Evolutionary conservation across 441 rosid species (phyloP).

Genomic region (Aleurites moluccanus): DNA sequence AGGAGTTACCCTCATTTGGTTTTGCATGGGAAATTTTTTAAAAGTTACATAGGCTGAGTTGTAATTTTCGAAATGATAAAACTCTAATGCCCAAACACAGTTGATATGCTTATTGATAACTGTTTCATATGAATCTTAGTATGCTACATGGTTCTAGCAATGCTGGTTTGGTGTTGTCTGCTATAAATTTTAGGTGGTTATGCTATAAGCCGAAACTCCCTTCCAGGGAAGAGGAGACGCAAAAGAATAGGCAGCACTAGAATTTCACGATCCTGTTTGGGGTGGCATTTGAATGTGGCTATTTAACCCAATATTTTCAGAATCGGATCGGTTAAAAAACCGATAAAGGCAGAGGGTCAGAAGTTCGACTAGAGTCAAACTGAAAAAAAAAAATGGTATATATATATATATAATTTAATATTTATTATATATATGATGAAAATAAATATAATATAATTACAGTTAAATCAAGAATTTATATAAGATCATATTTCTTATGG

Average conservation of each 20-base stretch:
- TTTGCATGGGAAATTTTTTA: neutral
- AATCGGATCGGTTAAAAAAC: too few relatives aligned
- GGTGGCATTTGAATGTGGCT: neutral
- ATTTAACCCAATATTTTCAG: too few relatives aligned
- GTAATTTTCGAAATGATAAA: constrained; percentile 2
- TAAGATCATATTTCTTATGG: too few relatives aligned
- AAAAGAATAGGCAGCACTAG: neutral
- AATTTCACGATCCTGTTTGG: neutral
- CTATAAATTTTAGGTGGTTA: neutral
- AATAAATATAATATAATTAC: too few relatives aligned
- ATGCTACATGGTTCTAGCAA: neutral
- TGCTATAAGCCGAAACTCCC: neutral
- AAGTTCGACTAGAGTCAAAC: too few relatives aligned
- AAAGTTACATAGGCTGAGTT: neutral
- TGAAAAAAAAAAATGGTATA: too few relatives aligned
- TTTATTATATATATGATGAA: too few relatives aligned
- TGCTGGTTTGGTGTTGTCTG: neutral
- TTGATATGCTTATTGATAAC: neutral
- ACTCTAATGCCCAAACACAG: neutral
- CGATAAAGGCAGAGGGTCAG: too few relatives aligned
- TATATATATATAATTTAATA: too few relatives aligned
- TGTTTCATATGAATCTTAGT: neutral
- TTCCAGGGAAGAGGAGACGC: neutral
- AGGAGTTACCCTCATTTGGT: neutral
- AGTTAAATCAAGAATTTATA: too few relatives aligned